These are phyloP conservation scores for Geotrichum carabidarum DNA, from an alignment of 1,139 yeast species.

Conservation along the genomic window DNA sequence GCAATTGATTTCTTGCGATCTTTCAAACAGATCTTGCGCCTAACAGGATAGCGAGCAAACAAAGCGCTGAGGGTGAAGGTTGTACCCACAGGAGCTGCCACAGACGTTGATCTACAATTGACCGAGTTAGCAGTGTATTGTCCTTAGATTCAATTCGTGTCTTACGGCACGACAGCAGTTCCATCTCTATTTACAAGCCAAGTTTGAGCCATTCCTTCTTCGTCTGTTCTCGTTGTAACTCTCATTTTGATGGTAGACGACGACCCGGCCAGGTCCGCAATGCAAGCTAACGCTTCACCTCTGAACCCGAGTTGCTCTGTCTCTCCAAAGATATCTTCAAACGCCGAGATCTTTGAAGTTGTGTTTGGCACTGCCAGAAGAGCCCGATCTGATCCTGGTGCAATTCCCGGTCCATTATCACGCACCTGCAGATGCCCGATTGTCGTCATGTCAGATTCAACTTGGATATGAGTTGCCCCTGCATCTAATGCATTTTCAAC, in stretches of 20 bases:
- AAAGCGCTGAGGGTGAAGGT: slow-evolving; percentile 35
- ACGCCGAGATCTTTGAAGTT: slow-evolving; percentile 58
- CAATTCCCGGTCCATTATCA: slow-evolving; percentile 77
- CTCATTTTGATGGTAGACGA: slow-evolving; percentile 25
- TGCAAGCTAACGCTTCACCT: slow-evolving; percentile 75
- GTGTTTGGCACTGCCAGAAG: slow-evolving; percentile 60
- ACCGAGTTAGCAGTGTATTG: not conserved
- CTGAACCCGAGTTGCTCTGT: slow-evolving; percentile 63
- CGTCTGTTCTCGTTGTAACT: slow-evolving; percentile 35
- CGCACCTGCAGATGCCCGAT: slow-evolving; percentile 54
- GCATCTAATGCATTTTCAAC: slow-evolving; percentile 81
- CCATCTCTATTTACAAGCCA: slow-evolving; percentile 41
- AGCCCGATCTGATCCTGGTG: slow-evolving; percentile 47
- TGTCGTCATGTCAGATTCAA: slow-evolving; percentile 64
- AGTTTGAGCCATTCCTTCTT: slow-evolving; percentile 31
- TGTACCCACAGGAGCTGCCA: slow-evolving; percentile 40
- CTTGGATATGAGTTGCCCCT: slow-evolving; percentile 52
- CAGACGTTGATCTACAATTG: slow-evolving; percentile 21
- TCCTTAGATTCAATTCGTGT: not conserved
- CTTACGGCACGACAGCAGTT: slow-evolving; percentile 21
- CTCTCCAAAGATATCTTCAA: slow-evolving; percentile 45
- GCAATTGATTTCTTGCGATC: slow-evolving; percentile 30
- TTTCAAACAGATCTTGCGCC: slow-evolving; percentile 35
- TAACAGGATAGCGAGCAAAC: slow-evolving; percentile 38
- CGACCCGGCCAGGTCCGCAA: slow-evolving; percentile 29